Base-by-base conservation (phyloP, 2,329 filamentous ascomycete species). In the Clarireedia homoeocarpa region DNA sequence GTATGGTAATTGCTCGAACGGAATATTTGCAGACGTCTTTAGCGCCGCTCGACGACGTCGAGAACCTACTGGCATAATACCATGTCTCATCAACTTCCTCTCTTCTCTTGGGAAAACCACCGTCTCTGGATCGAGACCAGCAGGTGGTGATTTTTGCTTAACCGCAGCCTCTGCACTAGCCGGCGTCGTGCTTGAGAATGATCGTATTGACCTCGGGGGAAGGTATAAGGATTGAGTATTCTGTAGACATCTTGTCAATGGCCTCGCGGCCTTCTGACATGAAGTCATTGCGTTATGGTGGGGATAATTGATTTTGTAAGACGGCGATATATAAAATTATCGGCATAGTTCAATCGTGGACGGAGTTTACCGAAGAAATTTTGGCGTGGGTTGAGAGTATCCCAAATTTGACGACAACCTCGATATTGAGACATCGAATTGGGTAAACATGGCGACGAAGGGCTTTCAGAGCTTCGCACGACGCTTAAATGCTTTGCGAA, bases 1-100 rank as follows among this genome's bases (percentile, higher is more conserved):
- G 75, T 95, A 99, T 17, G 94, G 94, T 63, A 99, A 77, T 70
- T 92, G 88, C 75, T 96, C 90, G 69, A 99, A 96, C 26, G 91
- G 90, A 30, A 71, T 62, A 50, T 96, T 75, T 66, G 86, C 80
- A 60, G 79, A 74, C 65, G 75, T 81, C 66, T 79, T 83, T 59
- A 91, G 71, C 27, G 88, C 88, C 27, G 84, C 82, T 69, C 92
- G 86, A 61, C 91, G 86, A 77, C 91, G 83, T 65, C 91, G 84
- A 47, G 91, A 95, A 51, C 91, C 91, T 65, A 96, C 77, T 52
- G 89, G 90, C 59, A 82, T 78, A 46, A 83, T 78, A 54, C 88
- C 86, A 62, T 80, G 74, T 68, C 81, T 82, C 67, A 91, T 75
- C 53, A 96, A 76, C 59, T 78, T 79, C 61, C 80, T 78, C 72